These are phyloP conservation scores for Penicillium hesseltinei DNA, from an alignment of 2,329 filamentous ascomycete species.

Conservation along the genomic window DNA sequence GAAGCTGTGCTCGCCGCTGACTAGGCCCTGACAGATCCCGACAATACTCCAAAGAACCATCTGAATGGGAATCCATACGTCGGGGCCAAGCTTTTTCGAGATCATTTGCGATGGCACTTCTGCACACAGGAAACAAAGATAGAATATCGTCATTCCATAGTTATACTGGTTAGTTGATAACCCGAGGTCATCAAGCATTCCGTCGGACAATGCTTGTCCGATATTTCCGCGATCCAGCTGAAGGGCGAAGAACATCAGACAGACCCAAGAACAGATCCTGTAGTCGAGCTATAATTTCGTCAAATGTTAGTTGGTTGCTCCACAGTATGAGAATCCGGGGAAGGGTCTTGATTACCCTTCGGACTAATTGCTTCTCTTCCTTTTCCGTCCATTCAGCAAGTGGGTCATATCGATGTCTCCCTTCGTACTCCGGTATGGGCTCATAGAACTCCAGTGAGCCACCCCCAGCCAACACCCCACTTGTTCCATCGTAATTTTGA, in stretches of 20 bases:
- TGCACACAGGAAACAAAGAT: slow-evolving; percentile 52
- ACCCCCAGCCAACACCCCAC: neutral
- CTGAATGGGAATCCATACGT: slow-evolving; percentile 56
- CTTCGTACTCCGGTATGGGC: slow-evolving; percentile 32
- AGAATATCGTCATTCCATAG: slow-evolving; percentile 55
- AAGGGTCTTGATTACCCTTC: slow-evolving; percentile 40
- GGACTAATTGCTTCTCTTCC: slow-evolving; percentile 49
- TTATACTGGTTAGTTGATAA: slow-evolving; percentile 38
- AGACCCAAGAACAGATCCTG: neutral
- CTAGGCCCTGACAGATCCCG: slow-evolving; percentile 44
- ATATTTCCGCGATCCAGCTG: slow-evolving; percentile 38
- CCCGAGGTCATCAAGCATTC: slow-evolving; percentile 36
- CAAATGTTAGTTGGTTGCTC: neutral
- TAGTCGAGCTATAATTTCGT: slow-evolving; percentile 2
- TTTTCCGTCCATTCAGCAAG: slow-evolving; percentile 29
- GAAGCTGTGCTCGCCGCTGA: slow-evolving; percentile 44
- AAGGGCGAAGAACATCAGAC: slow-evolving; percentile 31
- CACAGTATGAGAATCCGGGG: neutral
- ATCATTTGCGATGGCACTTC: slow-evolving; percentile 59
- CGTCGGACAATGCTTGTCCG: slow-evolving; percentile 37
- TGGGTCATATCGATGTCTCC: slow-evolving; percentile 27
- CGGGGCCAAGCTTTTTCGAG: slow-evolving; percentile 53
- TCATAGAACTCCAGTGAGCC: slow-evolving; percentile 1
- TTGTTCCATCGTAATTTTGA: neutral
- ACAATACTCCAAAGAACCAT: slow-evolving; percentile 45